Base-by-base conservation (phyloP, 352 stramenopile species). In the Phytopythium chamaehyphon region DNA sequence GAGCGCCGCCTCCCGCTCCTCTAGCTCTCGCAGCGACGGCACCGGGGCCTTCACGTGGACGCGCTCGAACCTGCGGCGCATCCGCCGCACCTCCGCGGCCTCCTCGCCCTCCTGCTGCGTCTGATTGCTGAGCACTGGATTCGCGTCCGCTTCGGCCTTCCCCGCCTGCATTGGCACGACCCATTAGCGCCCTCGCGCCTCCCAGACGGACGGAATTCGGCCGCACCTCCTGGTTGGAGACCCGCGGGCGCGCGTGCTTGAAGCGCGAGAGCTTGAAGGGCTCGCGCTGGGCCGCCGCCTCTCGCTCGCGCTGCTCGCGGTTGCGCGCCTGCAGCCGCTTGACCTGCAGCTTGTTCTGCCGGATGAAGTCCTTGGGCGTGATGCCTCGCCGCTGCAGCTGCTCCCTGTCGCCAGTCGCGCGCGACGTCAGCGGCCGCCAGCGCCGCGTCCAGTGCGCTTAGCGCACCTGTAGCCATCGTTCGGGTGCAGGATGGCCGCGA, bases 211-310 rank as follows among this genome's bases (percentile, higher is more conserved):
- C 18, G 9, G 6, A 12, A 10, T 18, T 6, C 11, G 10, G 21
- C 23, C 0, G 12, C 43, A 38, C 63, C 42, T 77, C 64, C 19
- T 73, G 58, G 46, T 66, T 59, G 24, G 65, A 82, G 1, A 87
- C 70, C 22, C 74, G 69, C 26, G 79, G 59, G 18, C 69, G 70
- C 4, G 84, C 70, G 7, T 46, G 54, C 59, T 88, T 88, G 49
- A 90, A 90, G 47, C 60, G 76, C 31, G 67, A 71, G 6, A 90
- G 57, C 55, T 88, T 90, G 65, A 90, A 90, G 9, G 63, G 60
- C 44, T 86, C 62, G 3, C 59, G 69, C 16, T 62, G 46, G 8
- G 61, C 37, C 22, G 53, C 57, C 10, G 75, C 72, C 74, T 86
- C 78, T 42, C 43, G 48, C 16, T 57, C 40, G 44, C 70, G 73